phyloP scores from a whole-genome alignment of 2,329 filamentous ascomycete species.

The Colletotrichum navitas region DNA sequence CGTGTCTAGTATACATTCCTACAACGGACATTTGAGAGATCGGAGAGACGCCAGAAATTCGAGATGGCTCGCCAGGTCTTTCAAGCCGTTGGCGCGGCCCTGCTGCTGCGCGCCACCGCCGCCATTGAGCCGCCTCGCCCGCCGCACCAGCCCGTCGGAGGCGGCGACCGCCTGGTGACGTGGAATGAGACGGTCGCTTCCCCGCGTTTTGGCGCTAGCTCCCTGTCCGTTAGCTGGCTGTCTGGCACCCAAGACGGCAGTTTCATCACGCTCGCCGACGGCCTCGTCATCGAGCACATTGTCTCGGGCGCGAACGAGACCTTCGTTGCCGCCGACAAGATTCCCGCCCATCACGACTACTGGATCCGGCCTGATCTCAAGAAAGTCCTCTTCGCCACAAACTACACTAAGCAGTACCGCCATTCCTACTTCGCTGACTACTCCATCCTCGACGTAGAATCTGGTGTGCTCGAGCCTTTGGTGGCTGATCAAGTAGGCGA shows the following conservation, averaged over 20 bases:
- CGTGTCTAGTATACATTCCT: not conserved
- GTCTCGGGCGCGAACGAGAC: slow-evolving; percentile 67
- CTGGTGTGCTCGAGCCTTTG: slow-evolving; percentile 66
- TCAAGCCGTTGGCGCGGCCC: slow-evolving; percentile 25
- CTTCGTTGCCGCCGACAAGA: slow-evolving; percentile 69
- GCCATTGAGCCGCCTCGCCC: slow-evolving; percentile 65
- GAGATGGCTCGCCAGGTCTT: slow-evolving; percentile 38
- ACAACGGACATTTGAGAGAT: not conserved
- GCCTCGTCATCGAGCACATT: slow-evolving; percentile 72
- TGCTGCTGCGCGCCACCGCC: slow-evolving; percentile 43
- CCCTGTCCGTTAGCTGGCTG: slow-evolving; percentile 68
- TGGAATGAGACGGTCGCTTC: slow-evolving; percentile 70
- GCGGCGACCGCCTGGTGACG: slow-evolving; percentile 67
- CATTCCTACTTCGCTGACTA: slow-evolving; percentile 78
- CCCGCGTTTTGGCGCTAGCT: slow-evolving; percentile 59
- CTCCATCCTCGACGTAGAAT: slow-evolving; percentile 71
- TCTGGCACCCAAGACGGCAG: slow-evolving; percentile 70
- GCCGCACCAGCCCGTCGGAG: slow-evolving; percentile 67
- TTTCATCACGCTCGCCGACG: slow-evolving; percentile 67
- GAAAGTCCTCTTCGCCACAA: slow-evolving; percentile 72
- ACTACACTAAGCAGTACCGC: slow-evolving; percentile 77
- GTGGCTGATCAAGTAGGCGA: slow-evolving; percentile 71
- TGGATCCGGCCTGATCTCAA: slow-evolving; percentile 72
- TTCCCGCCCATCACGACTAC: slow-evolving; percentile 70
- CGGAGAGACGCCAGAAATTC: not conserved